Base-by-base conservation (phyloP, 441 rosid genomes). In the Theobroma grandiflorum region DNA sequence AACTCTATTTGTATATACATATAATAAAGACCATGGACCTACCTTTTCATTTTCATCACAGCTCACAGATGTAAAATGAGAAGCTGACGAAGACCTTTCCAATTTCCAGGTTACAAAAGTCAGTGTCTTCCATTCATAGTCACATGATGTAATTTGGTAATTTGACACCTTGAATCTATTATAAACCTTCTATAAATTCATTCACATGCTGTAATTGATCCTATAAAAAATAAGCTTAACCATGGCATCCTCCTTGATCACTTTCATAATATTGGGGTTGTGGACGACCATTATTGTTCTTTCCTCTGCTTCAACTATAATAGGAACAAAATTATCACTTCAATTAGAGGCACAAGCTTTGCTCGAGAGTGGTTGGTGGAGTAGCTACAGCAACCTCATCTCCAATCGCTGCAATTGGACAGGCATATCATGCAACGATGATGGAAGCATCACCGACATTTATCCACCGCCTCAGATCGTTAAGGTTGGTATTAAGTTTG, bases 301-400 rank as follows among this genome's bases (percentile, higher is more conserved):
- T 61, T 11, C 61, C 0, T 33, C 3, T 6, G 43, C 62, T 20
- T 20, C 33, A 58, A 20, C 20, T 0, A 10, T 11, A 8, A 0
- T 12, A 20, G 4, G 14, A n/a, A 20, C 71, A 66, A 18, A 49
- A 16, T 33, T 35, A 12, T 62, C 71, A 5, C 71, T 61, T 33
- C 49, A 20, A 4, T 4, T 37, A 12, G 77, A 79, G 18, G 52
- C n/a, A 2, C 4, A 79, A 16, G 82, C 77, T 61, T 7, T 79
- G 64, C 43, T 79, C 8, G 4, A 63, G 3, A 72, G 77, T 50
- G 82, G 72, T 15, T 79, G 77, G 82, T 72, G 65, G 72, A 63
- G 38, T 47, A 31, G 35, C 45, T 16, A 76, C 37, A 63, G 42
- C 37, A 73, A 53, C 47, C 4, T 15, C 18, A 64, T 18, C 22